Conservation (phyloP, 2,329 filamentous ascomycete species). For the Harringtonia aguacate region DNA sequence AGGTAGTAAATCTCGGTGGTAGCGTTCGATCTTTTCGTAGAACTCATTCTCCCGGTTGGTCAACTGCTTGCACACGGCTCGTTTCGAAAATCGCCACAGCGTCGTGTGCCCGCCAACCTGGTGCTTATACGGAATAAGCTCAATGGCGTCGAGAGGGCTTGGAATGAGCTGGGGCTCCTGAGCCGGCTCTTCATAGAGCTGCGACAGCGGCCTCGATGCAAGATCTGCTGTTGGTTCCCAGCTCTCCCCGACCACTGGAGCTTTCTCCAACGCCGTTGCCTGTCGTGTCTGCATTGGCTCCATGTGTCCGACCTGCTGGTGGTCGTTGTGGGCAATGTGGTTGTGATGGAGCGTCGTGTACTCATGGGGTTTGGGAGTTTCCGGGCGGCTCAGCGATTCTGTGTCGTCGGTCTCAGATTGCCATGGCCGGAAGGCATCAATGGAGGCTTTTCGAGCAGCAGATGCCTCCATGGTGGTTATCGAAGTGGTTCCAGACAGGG, state of each 20-base stretch:
- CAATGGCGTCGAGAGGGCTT: conserved; percentile 72
- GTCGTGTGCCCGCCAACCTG: conserved; percentile 97
- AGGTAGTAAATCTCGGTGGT: conserved; percentile 78
- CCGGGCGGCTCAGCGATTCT: neutral
- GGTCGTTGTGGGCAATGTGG: no score
- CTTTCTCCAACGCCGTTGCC: no score
- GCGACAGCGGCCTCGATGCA: conserved; percentile 26
- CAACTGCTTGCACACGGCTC: conserved; percentile 94
- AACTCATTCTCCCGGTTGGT: conserved; percentile 99
- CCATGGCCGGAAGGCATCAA: conserved; percentile 38
- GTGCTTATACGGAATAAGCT: conserved; percentile 92
- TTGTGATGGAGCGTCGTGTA: no score
- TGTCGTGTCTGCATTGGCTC: no score
- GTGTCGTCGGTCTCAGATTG: conserved; percentile 29
- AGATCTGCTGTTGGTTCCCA: conserved; percentile 12
- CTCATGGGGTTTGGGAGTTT: no score
- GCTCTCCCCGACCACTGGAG: no score
- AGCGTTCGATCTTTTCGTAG: conserved; percentile 88
- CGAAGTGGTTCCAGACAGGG: neutral
- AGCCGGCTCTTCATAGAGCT: conserved; percentile 35
- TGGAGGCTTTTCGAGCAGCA: conserved; percentile 6
- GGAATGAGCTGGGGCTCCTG: conserved; percentile 40
- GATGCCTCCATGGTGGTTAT: neutral
- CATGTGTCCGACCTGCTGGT: no score
- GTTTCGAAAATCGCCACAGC: conserved; percentile 87